phyloP scores from a whole-genome alignment of 2,329 filamentous ascomycete genomes.

The Arachnopeziza araneosa region DNA sequence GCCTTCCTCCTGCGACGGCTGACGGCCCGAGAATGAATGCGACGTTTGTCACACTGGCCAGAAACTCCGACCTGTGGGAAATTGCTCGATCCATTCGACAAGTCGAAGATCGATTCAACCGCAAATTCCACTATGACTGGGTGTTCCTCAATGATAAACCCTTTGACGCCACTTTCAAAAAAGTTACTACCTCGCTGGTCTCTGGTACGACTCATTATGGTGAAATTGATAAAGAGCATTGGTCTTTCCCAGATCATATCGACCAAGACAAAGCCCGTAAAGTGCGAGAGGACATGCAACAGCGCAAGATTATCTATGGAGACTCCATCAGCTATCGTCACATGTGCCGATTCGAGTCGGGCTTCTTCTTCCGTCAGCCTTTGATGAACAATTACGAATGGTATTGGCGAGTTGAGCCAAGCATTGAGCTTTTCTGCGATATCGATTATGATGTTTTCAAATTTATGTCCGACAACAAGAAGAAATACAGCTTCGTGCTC shows the following conservation, averaged over 20 bases:
- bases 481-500: conserved; percentile 97
- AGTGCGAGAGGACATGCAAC: conserved; percentile 89
- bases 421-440: conserved; percentile 93
- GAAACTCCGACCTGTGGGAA: conserved; percentile 93
- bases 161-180: conserved; percentile 91
- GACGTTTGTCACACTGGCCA: conserved; percentile 91
- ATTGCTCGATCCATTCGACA: conserved; percentile 94
- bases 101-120: conserved; percentile 97
- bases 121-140: conserved; percentile 96
- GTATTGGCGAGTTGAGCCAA: conserved; percentile 99
- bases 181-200: conserved; percentile 80
- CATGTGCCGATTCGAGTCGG: conserved; percentile 99
- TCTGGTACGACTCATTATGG: conserved; percentile 91
- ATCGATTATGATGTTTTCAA: conserved; percentile 95
- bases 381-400: conserved; percentile 96
- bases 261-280: conserved; percentile 89
- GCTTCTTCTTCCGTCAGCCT: conserved; percentile 96
- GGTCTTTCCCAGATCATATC: conserved; percentile 95
- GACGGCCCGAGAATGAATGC: conserved; percentile 83
- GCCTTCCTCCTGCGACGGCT: conserved; percentile 41
- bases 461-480: conserved; percentile 90
- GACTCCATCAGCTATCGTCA: conserved; percentile 96
- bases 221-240: conserved; percentile 84
- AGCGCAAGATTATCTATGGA: conserved; percentile 95
- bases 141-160: conserved; percentile 96